Evolutionary conservation across 1,284 basidiomycete species (phyloP), one percentile per base, ranked within the genome.

Genomic region (Cutaneotrichosporon sp.): DNA sequence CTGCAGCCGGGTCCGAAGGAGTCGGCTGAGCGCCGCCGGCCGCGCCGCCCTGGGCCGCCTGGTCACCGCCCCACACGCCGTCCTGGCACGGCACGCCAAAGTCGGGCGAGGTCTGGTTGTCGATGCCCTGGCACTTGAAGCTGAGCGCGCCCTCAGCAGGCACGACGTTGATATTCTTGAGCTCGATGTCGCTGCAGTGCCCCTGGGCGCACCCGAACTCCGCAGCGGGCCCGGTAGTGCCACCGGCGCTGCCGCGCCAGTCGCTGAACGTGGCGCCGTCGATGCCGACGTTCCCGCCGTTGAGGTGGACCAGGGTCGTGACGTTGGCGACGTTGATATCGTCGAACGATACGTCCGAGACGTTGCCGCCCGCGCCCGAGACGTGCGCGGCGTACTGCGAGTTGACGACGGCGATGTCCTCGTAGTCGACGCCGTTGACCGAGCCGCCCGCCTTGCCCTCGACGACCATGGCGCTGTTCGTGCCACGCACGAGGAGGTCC

Each of bases 21-120:
- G 29, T 9, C 8, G 34, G 34, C 34, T 36, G 9, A 8, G 8
- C 9, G 34, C 38, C 38, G 38, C 38, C 38, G 4, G 6, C 8
- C 6, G 29, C 29, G 9, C 29, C 29, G 9, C 29, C 29, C 29
- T 29, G 29, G 5, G 29, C 4, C 4, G 29, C 9, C 9, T 29
- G 29, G 29, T 29, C 29, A 29, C 29, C 29, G 9, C 29, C 29
- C 29, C 29, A 29, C 4, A 29, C 29, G 16, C 49, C 49, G 49
- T 50, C 49, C 25, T 29, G 9, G 29, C 49, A 50, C 18, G 16
- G 16, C 14, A 50, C 27, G n/a, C 49, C 49, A 27, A 50, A 31
- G 49, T 50, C 49, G 4, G 49, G 49, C 27, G 49, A 50, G 18
- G 49, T 50, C 49, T 29, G 27, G 49, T 50, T 50, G 49, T 50